Conservation (phyloP, 352 stramenopile species). For the Globisporangium camurandrum region DNA sequence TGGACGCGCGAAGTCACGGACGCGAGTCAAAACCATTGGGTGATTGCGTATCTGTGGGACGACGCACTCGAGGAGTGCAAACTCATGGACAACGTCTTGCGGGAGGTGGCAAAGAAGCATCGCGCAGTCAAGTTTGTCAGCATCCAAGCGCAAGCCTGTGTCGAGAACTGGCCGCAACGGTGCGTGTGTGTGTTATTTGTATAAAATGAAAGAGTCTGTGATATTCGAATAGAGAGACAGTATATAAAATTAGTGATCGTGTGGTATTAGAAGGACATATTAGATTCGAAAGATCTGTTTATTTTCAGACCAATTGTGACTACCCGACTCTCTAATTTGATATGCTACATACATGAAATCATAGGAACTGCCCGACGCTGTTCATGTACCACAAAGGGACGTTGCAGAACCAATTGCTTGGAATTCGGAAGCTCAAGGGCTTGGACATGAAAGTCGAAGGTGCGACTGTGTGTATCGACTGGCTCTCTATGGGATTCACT, state of each 20-base stretch:
- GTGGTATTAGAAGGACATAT: too few species aligned
- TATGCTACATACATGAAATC: too few species aligned
- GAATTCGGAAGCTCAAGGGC: conserved; percentile 84
- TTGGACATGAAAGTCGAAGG: conserved; percentile 82
- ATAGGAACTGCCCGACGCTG: conserved; percentile 89
- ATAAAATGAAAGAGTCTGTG: too few species aligned
- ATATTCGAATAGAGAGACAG: too few species aligned
- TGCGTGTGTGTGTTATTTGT: too few species aligned
- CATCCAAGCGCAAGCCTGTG: conserved; percentile 85
- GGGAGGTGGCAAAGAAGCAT: conserved; percentile 76
- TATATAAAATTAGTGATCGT: too few species aligned
- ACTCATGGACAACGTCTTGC: conserved; percentile 86
- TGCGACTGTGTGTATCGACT: conserved; percentile 14
- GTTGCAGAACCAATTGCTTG: conserved; percentile 86
- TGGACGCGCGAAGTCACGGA: conserved; percentile 91
- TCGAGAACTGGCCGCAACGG: conserved; percentile 89
- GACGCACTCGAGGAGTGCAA: conserved; percentile 85
- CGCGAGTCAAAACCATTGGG: conserved; percentile 78
- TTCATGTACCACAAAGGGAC: conserved; percentile 90
- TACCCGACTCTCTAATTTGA: too few species aligned
- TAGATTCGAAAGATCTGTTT: too few species aligned
- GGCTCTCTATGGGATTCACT: not conserved
- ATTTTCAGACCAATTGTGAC: too few species aligned
- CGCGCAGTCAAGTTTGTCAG: conserved; percentile 91
- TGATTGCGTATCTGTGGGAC: conserved; percentile 89